Conservation (phyloP, 495 filamentous ascomycete genomes). For the Neurospora discreta region DNA sequence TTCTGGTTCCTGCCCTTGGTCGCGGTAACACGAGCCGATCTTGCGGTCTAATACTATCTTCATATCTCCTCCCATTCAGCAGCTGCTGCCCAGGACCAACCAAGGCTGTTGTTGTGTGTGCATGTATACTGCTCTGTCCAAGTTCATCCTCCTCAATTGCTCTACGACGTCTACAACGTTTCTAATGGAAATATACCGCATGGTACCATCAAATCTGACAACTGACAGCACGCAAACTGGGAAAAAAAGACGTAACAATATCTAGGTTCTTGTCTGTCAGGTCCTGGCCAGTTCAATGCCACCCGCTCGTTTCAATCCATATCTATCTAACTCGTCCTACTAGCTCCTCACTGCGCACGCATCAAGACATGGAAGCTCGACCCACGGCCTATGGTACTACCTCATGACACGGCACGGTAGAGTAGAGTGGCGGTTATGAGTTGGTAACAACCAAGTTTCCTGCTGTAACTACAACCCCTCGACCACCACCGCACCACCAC, state of each 20-base stretch:
- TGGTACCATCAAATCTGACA: background rate
- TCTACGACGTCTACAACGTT: background rate
- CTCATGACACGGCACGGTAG: background rate
- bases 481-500: background rate
- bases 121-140: background rate
- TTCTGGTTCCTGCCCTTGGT: background rate
- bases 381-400: background rate
- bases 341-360: background rate
- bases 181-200: background rate
- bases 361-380: background rate
- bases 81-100: background rate
- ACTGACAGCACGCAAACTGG: no score
- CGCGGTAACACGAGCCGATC: background rate
- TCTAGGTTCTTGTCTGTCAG: background rate
- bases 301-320: background rate
- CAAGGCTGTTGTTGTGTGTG: background rate
- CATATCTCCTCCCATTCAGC: background rate
- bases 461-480: background rate
- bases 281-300: background rate
- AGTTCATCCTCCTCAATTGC: background rate
- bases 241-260: background rate
- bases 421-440: background rate
- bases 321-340: background rate
- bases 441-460: background rate
- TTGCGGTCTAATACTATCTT: no score